These are phyloP conservation scores for Diophrys appendiculata DNA, from an alignment of 73 alveolate genomes.

Conservation along the genomic window DNA sequence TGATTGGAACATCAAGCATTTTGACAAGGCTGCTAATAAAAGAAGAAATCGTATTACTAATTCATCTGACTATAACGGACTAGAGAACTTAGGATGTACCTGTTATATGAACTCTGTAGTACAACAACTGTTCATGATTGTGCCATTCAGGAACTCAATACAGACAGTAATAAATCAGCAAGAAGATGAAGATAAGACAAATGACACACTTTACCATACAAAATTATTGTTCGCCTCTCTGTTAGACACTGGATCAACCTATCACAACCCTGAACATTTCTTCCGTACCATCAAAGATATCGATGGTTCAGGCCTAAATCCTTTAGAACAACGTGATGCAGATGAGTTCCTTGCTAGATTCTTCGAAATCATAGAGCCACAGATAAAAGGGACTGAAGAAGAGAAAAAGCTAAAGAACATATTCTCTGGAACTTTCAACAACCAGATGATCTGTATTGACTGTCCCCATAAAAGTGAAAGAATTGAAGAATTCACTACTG, in stretches of 20 bases:
- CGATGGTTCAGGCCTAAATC: constrained; percentile 85
- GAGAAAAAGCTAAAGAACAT: constrained; percentile 73
- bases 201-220: constrained; percentile 71
- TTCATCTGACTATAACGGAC: constrained; percentile 71
- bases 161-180: constrained; percentile 41
- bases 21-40: not conserved
- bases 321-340: constrained; percentile 83
- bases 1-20: constrained; percentile 19
- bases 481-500: constrained; percentile 85
- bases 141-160: constrained; percentile 72
- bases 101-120: constrained; percentile 96
- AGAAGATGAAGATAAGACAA: constrained; percentile 58
- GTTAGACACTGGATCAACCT: constrained; percentile 76
- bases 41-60: not conserved
- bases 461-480: constrained; percentile 89
- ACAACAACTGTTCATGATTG: constrained; percentile 91
- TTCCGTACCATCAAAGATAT: constrained; percentile 73
- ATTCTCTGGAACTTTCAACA: constrained; percentile 85
- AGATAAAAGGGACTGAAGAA: constrained; percentile 77
- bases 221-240: constrained; percentile 85
- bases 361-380: constrained; percentile 86
- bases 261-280: constrained; percentile 84
- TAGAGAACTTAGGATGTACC: constrained; percentile 87
- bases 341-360: constrained; percentile 91
- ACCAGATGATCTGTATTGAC: constrained; percentile 75